Conservation (phyloP, 2,329 filamentous ascomycete species). For the Pseudocercospora macadamiae region DNA sequence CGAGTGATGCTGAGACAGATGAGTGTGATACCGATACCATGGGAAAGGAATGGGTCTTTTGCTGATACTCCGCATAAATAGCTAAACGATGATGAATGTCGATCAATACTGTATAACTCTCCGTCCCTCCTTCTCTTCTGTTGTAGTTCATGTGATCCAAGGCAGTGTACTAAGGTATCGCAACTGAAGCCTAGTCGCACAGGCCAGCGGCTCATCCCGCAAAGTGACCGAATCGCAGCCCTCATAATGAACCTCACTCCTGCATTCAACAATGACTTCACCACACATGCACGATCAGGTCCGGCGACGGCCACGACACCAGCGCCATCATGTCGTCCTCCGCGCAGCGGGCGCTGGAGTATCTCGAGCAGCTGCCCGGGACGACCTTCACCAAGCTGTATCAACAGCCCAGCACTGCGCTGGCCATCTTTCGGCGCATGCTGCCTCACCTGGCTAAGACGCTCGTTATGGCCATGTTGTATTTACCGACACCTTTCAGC, state of each 20-base stretch:
- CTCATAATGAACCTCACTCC: not conserved
- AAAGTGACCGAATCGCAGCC: not conserved
- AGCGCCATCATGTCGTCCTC: slow-evolving; percentile 46
- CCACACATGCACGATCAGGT: slow-evolving; percentile 13
- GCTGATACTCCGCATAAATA: not conserved
- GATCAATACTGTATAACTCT: too few relatives aligned
- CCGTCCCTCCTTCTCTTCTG: too few relatives aligned
- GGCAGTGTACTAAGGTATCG: too few relatives aligned
- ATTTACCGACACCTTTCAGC: slow-evolving; percentile 79
- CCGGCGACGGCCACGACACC: slow-evolving; percentile 19
- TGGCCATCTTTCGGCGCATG: slow-evolving; percentile 97
- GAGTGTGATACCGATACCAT: not conserved
- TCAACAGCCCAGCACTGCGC: slow-evolving; percentile 90
- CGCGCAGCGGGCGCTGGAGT: slow-evolving; percentile 73
- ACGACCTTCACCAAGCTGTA: slow-evolving; percentile 91
- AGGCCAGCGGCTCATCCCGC: not conserved
- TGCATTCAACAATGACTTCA: slow-evolving; percentile 21
- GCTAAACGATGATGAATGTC: not conserved
- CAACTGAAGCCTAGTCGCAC: too few relatives aligned
- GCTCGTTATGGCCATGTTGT: slow-evolving; percentile 93
- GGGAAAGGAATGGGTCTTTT: not conserved
- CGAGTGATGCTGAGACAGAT: not conserved
- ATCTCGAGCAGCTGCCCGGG: slow-evolving; percentile 87
- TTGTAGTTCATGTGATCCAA: too few relatives aligned
- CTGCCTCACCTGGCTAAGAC: slow-evolving; percentile 91